Evolutionary conservation across 2,329 filamentous ascomycete species (phyloP).

Genomic region (Neopestalotiopsis sp.): DNA sequence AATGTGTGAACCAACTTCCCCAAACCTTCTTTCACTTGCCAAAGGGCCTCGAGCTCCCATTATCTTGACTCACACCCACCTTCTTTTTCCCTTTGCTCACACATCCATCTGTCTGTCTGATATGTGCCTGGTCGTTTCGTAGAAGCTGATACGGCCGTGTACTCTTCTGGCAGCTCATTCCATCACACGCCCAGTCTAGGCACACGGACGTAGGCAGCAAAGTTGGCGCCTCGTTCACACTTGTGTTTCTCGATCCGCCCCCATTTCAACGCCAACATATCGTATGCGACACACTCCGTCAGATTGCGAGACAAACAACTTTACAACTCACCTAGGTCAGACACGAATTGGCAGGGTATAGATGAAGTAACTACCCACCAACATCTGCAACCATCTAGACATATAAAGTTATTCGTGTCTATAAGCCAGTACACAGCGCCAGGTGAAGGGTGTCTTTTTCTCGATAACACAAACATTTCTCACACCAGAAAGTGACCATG

Average conservation of each 20-base stretch:
- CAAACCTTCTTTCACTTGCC: background rate
- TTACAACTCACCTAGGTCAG: background rate
- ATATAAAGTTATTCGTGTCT: background rate
- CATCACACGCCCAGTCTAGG: background rate
- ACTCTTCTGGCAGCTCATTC: background rate
- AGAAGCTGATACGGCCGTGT: background rate
- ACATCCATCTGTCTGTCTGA: background rate
- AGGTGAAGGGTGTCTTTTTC: background rate
- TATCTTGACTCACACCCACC: background rate
- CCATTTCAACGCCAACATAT: background rate
- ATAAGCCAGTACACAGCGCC: background rate
- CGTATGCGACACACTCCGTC: background rate
- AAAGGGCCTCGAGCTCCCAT: background rate
- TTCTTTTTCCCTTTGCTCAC: background rate
- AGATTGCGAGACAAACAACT: background rate
- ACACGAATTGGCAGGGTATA: background rate
- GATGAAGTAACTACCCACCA: background rate
- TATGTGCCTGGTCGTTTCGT: background rate
- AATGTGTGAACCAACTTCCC: background rate
- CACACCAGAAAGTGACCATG: background rate
- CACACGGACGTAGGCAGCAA: background rate
- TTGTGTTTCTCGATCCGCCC: background rate
- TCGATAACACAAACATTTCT: background rate
- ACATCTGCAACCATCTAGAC: background rate
- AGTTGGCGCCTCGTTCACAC: background rate